Base-by-base conservation (phyloP, 805 yeast genomes). In the Candida montana region DNA sequence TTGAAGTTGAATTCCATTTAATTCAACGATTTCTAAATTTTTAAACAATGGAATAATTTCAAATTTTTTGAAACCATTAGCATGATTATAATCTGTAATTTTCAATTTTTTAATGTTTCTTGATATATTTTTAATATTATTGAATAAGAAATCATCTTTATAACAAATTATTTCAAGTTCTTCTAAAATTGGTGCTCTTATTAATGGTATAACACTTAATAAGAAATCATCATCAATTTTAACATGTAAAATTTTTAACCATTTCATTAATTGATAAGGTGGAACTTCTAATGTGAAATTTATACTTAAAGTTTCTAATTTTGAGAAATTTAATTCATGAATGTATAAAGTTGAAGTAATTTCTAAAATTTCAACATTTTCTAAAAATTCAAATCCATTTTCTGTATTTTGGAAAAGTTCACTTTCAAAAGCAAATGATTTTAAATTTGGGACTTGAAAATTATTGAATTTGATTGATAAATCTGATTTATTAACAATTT, bases 11-110 rank as follows among this genome's bases (percentile, higher is more conserved):
- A 35, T 18, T 12, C 33, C 39, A 11, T 18, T 12, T 6, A 35
- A 11, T 19, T 17, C 17, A 7, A 35, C 7, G 20, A 7, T 9
- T 11, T 35, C 13, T 20, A 35, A 20, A 20, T 17, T 28, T 3
- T 19, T 18, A n/a, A 35, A 27, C 9, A 7, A 6, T 13, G 11
- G 30, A 4, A 13, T 17, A 11, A 15, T 15, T 19, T 31, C 39
- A 13, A n/a, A 36, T 20, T 17, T 19, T 16, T 29, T 36, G 27
- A 31, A 36, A 4, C n/a, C 27, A 15, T 30, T 29, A 6, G 39
- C 33, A 26, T 36, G 33, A n/a, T 29, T 23, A 20, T 30, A 36
- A 21, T 29, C 39, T 15, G 27, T 26, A 15, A 36, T 19, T 5
- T 20, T 29, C 28, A 36, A 28, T 7, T 20, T 36, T 19, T 24